Conservation (phyloP, 495 filamentous ascomycete genomes). For the Entonaema liquescens region DNA sequence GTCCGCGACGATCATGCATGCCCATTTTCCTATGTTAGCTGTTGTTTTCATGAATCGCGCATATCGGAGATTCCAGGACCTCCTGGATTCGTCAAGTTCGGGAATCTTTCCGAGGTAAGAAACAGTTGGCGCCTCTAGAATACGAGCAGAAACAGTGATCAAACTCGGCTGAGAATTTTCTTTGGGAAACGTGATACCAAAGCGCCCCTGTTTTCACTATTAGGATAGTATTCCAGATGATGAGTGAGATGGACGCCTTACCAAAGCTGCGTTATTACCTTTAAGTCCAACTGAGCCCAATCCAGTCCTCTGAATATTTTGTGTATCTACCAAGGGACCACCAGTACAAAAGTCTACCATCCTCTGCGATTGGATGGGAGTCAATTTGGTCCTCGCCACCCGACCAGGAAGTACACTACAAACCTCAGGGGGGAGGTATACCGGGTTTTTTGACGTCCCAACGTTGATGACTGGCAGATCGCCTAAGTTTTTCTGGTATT, state of each 20-base stretch:
- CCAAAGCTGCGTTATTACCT: background rate
- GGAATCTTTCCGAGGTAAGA: background rate
- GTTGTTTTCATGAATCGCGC: background rate
- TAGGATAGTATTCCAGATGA: background rate
- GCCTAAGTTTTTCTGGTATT: background rate
- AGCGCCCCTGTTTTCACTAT: background rate
- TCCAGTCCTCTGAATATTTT: background rate
- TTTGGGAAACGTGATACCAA: background rate
- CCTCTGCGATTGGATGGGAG: background rate
- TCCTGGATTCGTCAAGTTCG: background rate
- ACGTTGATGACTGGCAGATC: background rate
- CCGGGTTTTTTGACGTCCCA: background rate
- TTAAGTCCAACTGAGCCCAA: background rate
- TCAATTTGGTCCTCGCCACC: background rate
- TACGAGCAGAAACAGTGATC: background rate
- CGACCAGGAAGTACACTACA: background rate
- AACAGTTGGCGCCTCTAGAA: background rate
- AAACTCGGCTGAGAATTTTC: background rate
- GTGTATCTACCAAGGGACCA: background rate
- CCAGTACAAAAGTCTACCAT: background rate
- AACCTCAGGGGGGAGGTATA: background rate
- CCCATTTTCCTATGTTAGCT: background rate
- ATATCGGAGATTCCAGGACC: background rate
- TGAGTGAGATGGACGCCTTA: background rate
- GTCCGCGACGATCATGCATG: background rate